Base-by-base conservation (phyloP, 495 filamentous ascomycete species). In the Penicillium robsamsonii region DNA sequence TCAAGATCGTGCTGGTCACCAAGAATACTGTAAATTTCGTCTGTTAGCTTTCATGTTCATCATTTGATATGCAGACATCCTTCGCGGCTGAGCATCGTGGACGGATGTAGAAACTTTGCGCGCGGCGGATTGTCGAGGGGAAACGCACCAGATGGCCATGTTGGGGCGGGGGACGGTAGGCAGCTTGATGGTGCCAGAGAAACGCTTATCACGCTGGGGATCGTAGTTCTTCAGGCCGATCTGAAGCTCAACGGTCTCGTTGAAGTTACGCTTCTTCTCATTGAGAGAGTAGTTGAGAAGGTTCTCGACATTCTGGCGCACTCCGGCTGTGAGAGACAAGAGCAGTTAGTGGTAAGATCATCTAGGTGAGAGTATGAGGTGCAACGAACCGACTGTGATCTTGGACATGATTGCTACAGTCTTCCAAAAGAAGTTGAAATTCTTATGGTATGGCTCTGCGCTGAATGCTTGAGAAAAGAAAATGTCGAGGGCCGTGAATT, bases 211-310 rank as follows among this genome's bases (percentile, higher is more conserved):
- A 88, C 93, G 91, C 85, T 97, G 92, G 72, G 94, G 94, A 72
- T 98, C 94, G 83, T 98, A 98, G 89, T 98, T 98, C 89, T 98
- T 98, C 73, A 98, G 87, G 72, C 94, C 94, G 83, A 98, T 96
- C 79, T 97, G 93, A 71, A 97, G 90, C 71, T 82, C 78, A 64
- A 81, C 75, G 70, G 91, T 96, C 83, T 96, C 91, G 79, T 96
- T 85, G 85, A 97, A 98, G 86, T 97, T 97, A 59, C 94, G 82
- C 88, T 98, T 98, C 89, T 98, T 97, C 77, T 90, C 89, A 75
- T 97, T 90, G 70, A 82, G 87, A 78, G 90, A 93, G 85, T 96
- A 95, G 61, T 96, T 87, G 64, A 97, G 88, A 53, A 97, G 81
- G 67, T 89, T 83, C 77, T 89, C 80, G 74, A 96, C 89, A 80